Percentiles rank a stretch among this genome's conserved stretches.
Conservation (phyloP, 768 basidiomycete genomes). For the Boletus barrowsii region DNA sequence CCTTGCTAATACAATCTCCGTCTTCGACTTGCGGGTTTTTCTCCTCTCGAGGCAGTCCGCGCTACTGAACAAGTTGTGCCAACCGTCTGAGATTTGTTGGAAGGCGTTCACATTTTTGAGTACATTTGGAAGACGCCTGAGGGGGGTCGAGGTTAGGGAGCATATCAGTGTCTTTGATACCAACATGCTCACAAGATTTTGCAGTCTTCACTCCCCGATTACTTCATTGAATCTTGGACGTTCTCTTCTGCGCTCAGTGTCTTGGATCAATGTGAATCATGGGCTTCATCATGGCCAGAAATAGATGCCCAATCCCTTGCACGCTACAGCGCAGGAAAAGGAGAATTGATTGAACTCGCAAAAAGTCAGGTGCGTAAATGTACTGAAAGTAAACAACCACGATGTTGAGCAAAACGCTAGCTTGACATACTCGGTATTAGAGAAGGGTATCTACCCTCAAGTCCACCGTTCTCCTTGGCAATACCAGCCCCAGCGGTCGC, state of each 20-base stretch:
- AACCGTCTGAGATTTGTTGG: constrained; percentile 65
- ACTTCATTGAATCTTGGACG: constrained; percentile 91
- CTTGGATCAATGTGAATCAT: constrained; percentile 73
- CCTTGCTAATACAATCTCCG: constrained; percentile 82
- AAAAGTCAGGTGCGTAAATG: constrained; percentile 67
- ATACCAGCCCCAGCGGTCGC: constrained; percentile 16
- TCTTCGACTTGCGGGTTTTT: constrained; percentile 93
- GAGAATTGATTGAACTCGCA: constrained; percentile 88
- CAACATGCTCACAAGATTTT: constrained; percentile 19
- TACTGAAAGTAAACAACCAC: neutral
- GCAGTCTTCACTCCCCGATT: constrained; percentile 52
- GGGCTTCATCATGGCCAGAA: constrained; percentile 48
- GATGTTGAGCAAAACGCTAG: constrained; percentile 38
- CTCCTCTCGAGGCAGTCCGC: constrained; percentile 83
- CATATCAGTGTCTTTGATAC: neutral
- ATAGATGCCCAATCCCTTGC: constrained; percentile 47
- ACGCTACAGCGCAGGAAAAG: constrained; percentile 71
- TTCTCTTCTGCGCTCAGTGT: constrained; percentile 87
- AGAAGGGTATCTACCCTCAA: constrained; percentile 64
- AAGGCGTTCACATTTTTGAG: constrained; percentile 75
- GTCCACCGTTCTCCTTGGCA: constrained; percentile 69
- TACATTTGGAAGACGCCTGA: constrained; percentile 70
- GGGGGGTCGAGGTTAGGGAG: constrained; percentile 64
- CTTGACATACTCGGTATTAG: constrained; percentile 82
- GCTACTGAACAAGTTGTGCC: constrained; percentile 66